Conservation (phyloP, 768 basidiomycete species). For the Phaffia australis region DNA sequence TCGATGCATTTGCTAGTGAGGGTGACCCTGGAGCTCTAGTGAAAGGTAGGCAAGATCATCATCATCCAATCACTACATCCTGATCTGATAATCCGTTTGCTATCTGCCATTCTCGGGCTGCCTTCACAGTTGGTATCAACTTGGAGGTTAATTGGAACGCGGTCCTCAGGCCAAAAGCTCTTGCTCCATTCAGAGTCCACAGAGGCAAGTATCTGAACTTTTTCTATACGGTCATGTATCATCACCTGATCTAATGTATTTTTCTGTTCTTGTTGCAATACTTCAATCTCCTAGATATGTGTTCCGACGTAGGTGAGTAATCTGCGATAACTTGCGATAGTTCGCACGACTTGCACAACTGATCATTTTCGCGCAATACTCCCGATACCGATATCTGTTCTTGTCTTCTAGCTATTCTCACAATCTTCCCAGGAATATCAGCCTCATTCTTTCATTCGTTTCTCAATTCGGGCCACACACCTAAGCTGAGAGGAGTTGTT, state of each 20-base stretch:
- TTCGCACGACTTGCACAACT: not conserved
- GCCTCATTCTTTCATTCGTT: constrained; percentile 33
- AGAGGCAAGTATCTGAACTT: constrained; percentile 46
- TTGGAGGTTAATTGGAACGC: constrained; percentile 81
- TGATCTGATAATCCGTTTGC: too few species aligned
- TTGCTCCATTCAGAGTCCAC: constrained; percentile 68
- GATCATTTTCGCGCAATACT: not conserved
- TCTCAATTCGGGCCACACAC: constrained; percentile 54
- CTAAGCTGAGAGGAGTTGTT: constrained; percentile 62
- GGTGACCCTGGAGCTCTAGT: constrained; percentile 4
- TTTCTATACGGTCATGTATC: not conserved
- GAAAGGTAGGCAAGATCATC: not conserved
- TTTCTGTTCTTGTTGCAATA: not conserved
- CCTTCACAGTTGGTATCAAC: constrained; percentile 83
- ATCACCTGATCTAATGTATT: not conserved
- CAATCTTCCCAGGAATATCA: constrained; percentile 29
- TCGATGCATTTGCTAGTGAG: constrained; percentile 64
- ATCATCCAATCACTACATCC: not conserved
- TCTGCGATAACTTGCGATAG: not conserved
- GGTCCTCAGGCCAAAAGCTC: constrained; percentile 67
- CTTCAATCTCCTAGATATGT: constrained; percentile 51
- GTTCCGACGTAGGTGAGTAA: constrained; percentile 61
- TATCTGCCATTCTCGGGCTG: constrained; percentile 68
- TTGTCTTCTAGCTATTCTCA: constrained; percentile 23
- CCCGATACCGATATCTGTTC: not conserved